Base-by-base conservation (phyloP, 140 eudicot species). In the Bidens hawaiensis region DNA sequence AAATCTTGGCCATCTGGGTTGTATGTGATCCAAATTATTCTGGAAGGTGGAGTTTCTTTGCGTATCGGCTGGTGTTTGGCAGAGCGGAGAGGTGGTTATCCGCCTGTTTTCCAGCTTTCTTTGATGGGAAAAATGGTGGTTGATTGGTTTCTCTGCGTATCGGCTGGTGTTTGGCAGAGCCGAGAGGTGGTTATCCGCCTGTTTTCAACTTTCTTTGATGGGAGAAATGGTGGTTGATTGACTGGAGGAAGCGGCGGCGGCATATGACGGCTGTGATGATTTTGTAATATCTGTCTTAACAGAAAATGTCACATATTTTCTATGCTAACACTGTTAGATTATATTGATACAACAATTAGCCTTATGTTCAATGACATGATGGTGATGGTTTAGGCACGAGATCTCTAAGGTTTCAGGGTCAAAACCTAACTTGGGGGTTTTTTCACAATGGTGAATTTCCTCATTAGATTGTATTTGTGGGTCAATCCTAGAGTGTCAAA, bases 1-100 rank as follows among this genome's bases (percentile, higher is more conserved):
- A 26, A 75, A 54, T 64, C 67, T 57, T 5, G 36, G 34, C 76
- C 80, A 70, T 48, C 12, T 41, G 45, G 80, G 76, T 53, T 75
- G 71, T 61, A 53, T 67, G 11, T 75, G 75, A 53, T 64, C 66
- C 65, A 34, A 68, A 74, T 41, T 38, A 67, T 1, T 65, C 48
- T 14, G 79, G 75, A 75, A 75, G 63, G 31, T 75, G 79, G 21
- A 75, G 68, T 41, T 75, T 75, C 51, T 75, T 75, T 10, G 79
- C 79, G 46, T 75, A 75, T 13, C 64, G 64, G 62, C 69, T 62
- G 53, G 14, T 52, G 64, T 8, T n/a, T 19, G 79, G 53, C 4
- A 75, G 79, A 28, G 79, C n/a, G n/a, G 65, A 54, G 23, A 72
- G 33, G 40, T 63, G 21, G 75, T 67, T 21, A 23, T 24, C 75